Base-by-base conservation (phyloP, 1,284 basidiomycete species). In the Trametes pubescens region DNA sequence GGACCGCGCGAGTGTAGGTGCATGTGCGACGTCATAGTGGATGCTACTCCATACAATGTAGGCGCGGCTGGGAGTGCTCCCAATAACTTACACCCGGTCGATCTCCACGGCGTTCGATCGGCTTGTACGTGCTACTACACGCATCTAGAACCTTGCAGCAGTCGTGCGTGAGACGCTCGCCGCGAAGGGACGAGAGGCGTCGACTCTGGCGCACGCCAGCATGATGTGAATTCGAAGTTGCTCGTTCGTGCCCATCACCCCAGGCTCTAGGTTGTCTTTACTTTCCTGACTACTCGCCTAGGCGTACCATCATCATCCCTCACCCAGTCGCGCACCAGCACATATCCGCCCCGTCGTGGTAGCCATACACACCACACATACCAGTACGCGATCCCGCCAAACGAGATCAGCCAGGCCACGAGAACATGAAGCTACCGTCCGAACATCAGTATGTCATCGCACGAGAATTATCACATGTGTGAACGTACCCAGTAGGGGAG, bases 401-500 rank as follows among this genome's bases (percentile, higher is more conserved):
- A 60, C 9, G 85, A 85, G 0, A 89, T 79, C 2, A 76, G 73
- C 62, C 84, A 77, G 0, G 84, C 81, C 13, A 82, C 80, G n/a
- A 81, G 75, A 11, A 84, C 78, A 64, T 90, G 89, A 14, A 82
- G 77, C 87, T 89, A 44, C n/a, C 56, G 5, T 26, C 61, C 29
- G n/a, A 47, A 4, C 10, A 48, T 59, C 35, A 60, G 60, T 32
- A 11, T 9, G 35, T 9, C n/a, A 10, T 22, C n/a, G 22, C 18
- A 22, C 38, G 18, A 13, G 11, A 8, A 26, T 22, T 53, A n/a
- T 24, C 21, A 21, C 5, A 22, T 11, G 21, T 10, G 21, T 24
- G 22, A 24, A 71, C 86, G 71, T 67, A 89, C 88, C 80, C 84
- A 91, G 70, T 91, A 91, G 3, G 89, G 89, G 26, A 91, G 77